Evolutionary conservation across 129 eudicot genomes (phyloP).

Genomic region (Smallanthus sonchifolius): DNA sequence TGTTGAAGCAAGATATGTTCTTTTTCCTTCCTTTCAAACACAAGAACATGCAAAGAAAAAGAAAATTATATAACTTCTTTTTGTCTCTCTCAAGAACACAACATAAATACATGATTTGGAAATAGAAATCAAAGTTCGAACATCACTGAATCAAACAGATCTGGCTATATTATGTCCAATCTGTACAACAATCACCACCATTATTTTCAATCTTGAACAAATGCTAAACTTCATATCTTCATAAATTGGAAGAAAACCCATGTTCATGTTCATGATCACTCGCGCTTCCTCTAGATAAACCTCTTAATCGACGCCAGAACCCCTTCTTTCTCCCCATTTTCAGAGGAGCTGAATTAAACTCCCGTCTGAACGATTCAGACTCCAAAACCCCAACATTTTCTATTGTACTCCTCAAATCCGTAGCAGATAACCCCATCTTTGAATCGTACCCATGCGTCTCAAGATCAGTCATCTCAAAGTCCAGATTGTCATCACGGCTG

Average conservation of each 20-base stretch:
- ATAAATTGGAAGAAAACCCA: slow-evolving; percentile 40
- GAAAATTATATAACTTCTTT: not conserved
- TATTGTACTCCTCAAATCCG: slow-evolving; percentile 49
- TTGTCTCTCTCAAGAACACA: not conserved
- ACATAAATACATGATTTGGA: not conserved
- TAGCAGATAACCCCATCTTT: slow-evolving; percentile 45
- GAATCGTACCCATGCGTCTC: slow-evolving; percentile 28
- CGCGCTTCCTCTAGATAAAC: slow-evolving; percentile 65
- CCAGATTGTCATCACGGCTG: slow-evolving; percentile 34
- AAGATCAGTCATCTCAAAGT: slow-evolving; percentile 31
- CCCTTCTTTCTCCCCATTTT: slow-evolving; percentile 48
- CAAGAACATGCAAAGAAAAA: not conserved
- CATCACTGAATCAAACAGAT: not conserved
- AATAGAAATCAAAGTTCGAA: not conserved
- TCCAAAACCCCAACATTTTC: slow-evolving; percentile 43
- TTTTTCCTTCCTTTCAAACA: no score
- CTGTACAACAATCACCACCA: not conserved
- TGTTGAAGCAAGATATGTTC: not conserved
- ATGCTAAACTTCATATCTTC: slow-evolving; percentile 6
- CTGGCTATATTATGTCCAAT: not conserved
- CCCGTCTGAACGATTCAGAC: slow-evolving; percentile 59
- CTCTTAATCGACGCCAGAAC: slow-evolving; percentile 65
- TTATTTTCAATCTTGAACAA: not conserved
- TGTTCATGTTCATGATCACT: slow-evolving; percentile 44
- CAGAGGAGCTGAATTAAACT: slow-evolving; percentile 76